Base-by-base conservation (phyloP, 768 basidiomycete genomes). In the Collybiopsis confluens region DNA sequence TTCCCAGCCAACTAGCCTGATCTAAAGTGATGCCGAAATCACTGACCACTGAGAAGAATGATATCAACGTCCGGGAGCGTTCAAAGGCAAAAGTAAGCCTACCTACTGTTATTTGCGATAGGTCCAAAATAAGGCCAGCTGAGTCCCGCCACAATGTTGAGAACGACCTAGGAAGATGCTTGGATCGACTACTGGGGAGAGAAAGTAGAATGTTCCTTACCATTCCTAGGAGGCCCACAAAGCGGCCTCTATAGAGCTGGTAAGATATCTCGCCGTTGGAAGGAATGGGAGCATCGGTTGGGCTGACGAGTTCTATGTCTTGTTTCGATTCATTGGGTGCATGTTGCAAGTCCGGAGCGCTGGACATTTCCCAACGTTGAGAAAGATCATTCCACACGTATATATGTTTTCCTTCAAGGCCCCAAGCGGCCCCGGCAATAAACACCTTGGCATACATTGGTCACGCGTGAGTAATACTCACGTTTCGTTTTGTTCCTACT, bases 41-140 rank as follows among this genome's bases (percentile, higher is more conserved):
- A 2, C 61, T 59, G 10, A 80, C 77, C 60, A 78, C 88, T 90
- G 57, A 40, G n/a, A 56, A 38, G 20, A 18, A 35, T 38, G 20
- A 24, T 11, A 4, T 18, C n/a, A n/a, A n/a, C n/a, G n/a, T n/a
- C n/a, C n/a, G n/a, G n/a, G n/a, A n/a, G n/a, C n/a, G n/a, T n/a
- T n/a, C n/a, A n/a, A n/a, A n/a, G n/a, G n/a, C n/a, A n/a, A n/a
- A n/a, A n/a, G n/a, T n/a, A n/a, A 9, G n/a, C 15, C 4, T 11
- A 56, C 74, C 40, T 45, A 90, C 90, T 73, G 60, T 83, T 65
- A 38, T 82, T 83, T 0, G 90, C 73, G 51, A 94, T 92, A 2
- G 91, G 88, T 3, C 90, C 90, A 61, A 92, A 93, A 90, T 90
- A 93, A 3, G 86, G 78, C 80, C 82, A 83, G 6, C 77, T 69